Base-by-base conservation (phyloP, 2,329 filamentous ascomycete genomes). In the Fusarium neocosmosporiellum region DNA sequence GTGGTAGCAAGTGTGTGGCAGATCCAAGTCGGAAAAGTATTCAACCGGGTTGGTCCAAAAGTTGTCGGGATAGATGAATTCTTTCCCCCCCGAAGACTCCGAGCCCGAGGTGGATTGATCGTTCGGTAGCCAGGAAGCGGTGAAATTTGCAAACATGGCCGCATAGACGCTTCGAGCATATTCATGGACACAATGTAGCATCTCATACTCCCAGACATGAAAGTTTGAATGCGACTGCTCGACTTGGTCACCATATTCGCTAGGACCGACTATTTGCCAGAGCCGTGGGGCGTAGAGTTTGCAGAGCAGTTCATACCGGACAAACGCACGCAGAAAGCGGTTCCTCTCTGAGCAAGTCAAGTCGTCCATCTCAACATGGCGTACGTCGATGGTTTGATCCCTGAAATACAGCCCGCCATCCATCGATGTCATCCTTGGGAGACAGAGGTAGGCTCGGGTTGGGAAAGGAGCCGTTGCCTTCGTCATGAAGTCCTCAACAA, bases 401-500 rank as follows among this genome's bases (percentile, higher is more conserved):
- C 31, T 22, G 24, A 39, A 62, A 18, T 24, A 20, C 14, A 53
- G 16, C 9, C 13, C 46, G 5, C 33, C 18, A n/a, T n/a, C 18
- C 11, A 24, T 27, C 4, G 24, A 20, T 13, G 14, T 13, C 18
- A 62, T 59, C 4, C 11, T n/a, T 7, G 33, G 69, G 24, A 71
- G 71, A 33, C 43, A 63, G 18, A 65, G 53, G 11, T 69, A 74
- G 4, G 48, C 57, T 24, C 41, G n/a, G 2, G 69, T 50, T 4
- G 63, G 64, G 18, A 43, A 46, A 1, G 37, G 7, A 2, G 71
- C 41, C 3, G 59, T 67, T 16, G 66, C 71, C n/a, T 74, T 71
- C 7, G 62, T 65, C 16, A 75, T 31, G 24, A 69, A 75, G 34
- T 74, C 71, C 33, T 72, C 71, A 1, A 71, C 48, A 7, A 74